phyloP scores from a whole-genome alignment of 768 basidiomycete species.

The Sporobolomyces roseus region DNA sequence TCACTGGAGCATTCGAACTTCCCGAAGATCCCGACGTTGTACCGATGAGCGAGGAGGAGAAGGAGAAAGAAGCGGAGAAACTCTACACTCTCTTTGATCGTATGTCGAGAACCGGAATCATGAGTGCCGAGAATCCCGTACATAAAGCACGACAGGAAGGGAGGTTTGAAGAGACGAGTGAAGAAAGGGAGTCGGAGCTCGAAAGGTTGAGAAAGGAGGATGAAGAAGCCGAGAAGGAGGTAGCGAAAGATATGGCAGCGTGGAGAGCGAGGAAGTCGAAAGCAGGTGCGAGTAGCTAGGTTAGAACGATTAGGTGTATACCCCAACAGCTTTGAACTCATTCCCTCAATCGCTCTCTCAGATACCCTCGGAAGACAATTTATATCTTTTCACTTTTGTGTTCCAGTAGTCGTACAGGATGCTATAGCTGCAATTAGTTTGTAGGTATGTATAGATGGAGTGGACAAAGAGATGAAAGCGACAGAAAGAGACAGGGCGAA shows the following conservation, averaged over 20 bases:
- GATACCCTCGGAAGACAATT: no score
- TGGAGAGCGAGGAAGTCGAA: conserved; percentile 30
- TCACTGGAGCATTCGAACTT: conserved; percentile 65
- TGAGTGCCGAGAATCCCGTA: conserved; percentile 56
- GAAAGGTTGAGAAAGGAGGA: conserved; percentile 27
- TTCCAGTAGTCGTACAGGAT: no score
- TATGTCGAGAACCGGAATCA: conserved; percentile 65
- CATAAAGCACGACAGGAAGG: conserved; percentile 38
- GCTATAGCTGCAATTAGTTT: no score
- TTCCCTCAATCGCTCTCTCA: no score
- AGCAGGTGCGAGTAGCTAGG: no score
- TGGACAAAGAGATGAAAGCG: background rate
- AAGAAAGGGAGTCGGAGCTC: conserved; percentile 29
- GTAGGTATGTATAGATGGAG: no score
- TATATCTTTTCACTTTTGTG: no score
- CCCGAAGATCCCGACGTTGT: conserved; percentile 50
- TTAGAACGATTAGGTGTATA: no score
- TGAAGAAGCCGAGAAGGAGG: conserved; percentile 41
- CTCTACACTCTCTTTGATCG: conserved; percentile 87
- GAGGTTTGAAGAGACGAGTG: conserved; percentile 34
- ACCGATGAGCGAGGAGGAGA: conserved; percentile 88
- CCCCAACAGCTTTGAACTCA: no score
- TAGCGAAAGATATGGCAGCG: conserved; percentile 40
- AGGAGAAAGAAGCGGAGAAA: conserved; percentile 86
- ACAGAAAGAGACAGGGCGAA: no score